Base-by-base conservation (phyloP, 129 eudicot species). In the Glebionis coronaria region DNA sequence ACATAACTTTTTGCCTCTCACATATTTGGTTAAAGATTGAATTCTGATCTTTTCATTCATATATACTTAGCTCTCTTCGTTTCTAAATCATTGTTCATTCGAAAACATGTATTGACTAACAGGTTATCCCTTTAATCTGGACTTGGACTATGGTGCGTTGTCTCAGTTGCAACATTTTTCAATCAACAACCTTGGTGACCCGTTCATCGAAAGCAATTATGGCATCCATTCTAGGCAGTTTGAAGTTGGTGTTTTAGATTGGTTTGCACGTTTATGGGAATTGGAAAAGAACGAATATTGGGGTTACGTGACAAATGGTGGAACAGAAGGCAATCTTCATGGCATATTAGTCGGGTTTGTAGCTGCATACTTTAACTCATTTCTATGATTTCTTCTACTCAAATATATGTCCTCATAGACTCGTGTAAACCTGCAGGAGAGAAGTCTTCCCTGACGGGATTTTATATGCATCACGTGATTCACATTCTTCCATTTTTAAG, bases 231-330 rank as follows among this genome's bases (percentile, higher is more conserved):
- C n/a, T n/a, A n/a, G n/a, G n/a, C n/a, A n/a, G n/a, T n/a, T n/a
- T n/a, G n/a, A n/a, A n/a, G n/a, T n/a, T n/a, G n/a, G 98, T 42
- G 98, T 92, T 42, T 75, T 92, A 61, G 98, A 92, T 69, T 92
- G 98, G 98, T 92, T 92, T 72, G 98, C 98, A 25, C 95, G 95
- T 52, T 68, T 92, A 49, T 92, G 98, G 98, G 96, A 92, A n/a
- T n/a, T 92, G 28, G 96, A 92, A 78, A 88, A 84, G 69, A 66
- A 80, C 63, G 86, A 86, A 65, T 92, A 92, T 65, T 92, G 98
- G 98, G 98, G 98, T 68, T 92, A 92, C 79, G 86, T 88, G 44
- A 92, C 96, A 40, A 92, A 92, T 71, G 88, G 98, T 75, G 98
- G 98, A 10, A 88, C 98, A 14, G 96, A 92, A 81, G 98, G 98